Conservation (phyloP, 345 rosid species). For the Microcos paniculata region DNA sequence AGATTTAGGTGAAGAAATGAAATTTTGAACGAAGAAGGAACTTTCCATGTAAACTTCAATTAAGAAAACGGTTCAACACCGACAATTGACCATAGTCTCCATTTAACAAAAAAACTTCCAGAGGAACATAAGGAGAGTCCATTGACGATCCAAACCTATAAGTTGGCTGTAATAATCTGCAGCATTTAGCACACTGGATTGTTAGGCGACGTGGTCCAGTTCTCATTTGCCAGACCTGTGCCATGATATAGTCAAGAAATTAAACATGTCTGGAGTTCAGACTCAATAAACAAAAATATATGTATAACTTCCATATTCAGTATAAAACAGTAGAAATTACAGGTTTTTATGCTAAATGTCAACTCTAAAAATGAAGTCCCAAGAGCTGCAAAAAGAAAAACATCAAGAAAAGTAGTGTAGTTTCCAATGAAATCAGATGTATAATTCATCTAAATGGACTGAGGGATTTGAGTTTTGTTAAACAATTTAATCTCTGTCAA, state of each 20-base stretch:
- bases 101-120: constrained; percentile 77
- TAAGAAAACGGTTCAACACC: constrained; percentile 61
- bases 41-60: constrained; percentile 25
- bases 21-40: constrained; percentile 8
- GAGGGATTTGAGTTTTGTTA: too few relatives aligned
- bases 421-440: too few relatives aligned
- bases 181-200: constrained; percentile 69
- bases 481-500: too few relatives aligned
- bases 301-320: neutral
- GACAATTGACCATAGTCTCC: constrained; percentile 90
- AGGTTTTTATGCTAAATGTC: neutral
- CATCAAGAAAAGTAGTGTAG: neutral
- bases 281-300: neutral
- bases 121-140: constrained; percentile 71
- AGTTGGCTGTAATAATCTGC: constrained; percentile 79
- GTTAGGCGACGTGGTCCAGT: constrained; percentile 81
- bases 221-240: constrained; percentile 99
- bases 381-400: neutral
- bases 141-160: constrained; percentile 74
- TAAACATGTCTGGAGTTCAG: too few relatives aligned
- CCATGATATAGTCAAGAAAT: constrained; percentile 4
- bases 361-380: neutral
- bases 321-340: neutral
- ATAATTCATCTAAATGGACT: too few relatives aligned
- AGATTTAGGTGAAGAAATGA: neutral